Conservation (phyloP, 73 alveolate species). For the Blepharisma japonicum region DNA sequence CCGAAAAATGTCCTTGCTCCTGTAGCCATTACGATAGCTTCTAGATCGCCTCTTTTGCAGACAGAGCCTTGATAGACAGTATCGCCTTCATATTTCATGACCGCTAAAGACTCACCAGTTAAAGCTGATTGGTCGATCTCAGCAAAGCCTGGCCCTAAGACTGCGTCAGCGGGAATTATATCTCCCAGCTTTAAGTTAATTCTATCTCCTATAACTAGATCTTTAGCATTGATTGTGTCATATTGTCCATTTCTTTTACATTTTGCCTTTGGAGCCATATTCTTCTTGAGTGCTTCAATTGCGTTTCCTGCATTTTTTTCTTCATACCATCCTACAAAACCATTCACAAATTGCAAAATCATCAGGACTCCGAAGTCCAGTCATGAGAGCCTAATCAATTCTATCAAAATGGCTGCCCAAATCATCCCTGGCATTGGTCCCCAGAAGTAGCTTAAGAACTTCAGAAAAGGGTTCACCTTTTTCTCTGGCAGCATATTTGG, state of each 20-base stretch:
- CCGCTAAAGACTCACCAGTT: constrained; percentile 28
- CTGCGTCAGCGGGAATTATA: constrained; percentile 49
- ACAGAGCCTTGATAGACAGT: constrained; percentile 24
- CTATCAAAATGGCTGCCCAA: constrained; percentile 26
- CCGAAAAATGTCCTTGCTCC: constrained; percentile 5
- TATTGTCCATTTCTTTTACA: constrained; percentile 20
- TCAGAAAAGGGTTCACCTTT: constrained; percentile 14
- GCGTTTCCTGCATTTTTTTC: constrained; percentile 33
- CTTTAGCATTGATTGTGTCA: constrained; percentile 18
- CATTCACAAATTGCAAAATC: constrained; percentile 21
- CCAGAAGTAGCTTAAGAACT: constrained; percentile 23
- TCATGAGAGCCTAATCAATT: constrained; percentile 5
- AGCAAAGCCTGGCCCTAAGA: constrained; percentile 32
- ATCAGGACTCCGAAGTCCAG: constrained; percentile 28
- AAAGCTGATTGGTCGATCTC: constrained; percentile 19
- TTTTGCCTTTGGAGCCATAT: constrained; percentile 9
- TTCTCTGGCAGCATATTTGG: constrained; percentile 20
- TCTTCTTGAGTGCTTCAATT: constrained; percentile 17
- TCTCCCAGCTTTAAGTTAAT: constrained; percentile 34
- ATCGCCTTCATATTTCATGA: constrained; percentile 25
- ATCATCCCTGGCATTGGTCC: constrained; percentile 29
- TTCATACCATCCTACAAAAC: constrained; percentile 26
- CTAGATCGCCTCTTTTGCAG: constrained; percentile 28
- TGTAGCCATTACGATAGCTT: constrained; percentile 24
- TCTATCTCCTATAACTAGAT: constrained; percentile 24